Evolutionary conservation across 129 eudicot species (phyloP).

Genomic region (carrot (Daucus carota)): DNA sequence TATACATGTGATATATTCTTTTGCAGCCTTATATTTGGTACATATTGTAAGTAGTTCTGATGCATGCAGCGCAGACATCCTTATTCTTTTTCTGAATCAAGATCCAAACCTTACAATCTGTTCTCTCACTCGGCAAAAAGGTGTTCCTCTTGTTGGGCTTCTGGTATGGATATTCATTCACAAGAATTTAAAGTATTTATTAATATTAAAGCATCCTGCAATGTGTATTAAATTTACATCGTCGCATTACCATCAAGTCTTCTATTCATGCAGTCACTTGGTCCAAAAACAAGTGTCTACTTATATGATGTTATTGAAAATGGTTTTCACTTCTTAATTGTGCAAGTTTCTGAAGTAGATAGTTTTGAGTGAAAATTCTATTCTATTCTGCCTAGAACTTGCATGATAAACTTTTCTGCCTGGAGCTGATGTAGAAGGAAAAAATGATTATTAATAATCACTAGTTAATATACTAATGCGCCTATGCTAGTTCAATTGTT

Average conservation of each 20-base stretch:
- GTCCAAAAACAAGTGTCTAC: background rate
- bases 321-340: background rate
- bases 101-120: slow-evolving; percentile 74
- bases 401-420: background rate
- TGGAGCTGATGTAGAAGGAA: background rate
- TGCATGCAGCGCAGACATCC: slow-evolving; percentile 98
- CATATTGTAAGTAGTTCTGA: slow-evolving; percentile 21
- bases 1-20: background rate
- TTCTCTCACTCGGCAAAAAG: slow-evolving; percentile 65
- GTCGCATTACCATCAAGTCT: background rate
- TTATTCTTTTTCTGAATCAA: slow-evolving; percentile 75
- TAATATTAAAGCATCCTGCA: background rate
- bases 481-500: background rate
- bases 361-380: background rate
- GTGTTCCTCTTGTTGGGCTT: slow-evolving; percentile 69
- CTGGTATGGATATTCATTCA: slow-evolving; percentile 45
- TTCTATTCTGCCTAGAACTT: background rate
- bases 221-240: background rate
- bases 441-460: background rate
- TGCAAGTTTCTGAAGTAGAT: background rate
- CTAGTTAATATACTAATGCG: background rate
- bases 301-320: background rate
- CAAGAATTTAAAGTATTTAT: background rate
- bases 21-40: background rate
- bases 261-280: background rate